Evolutionary conservation across 768 basidiomycete species (phyloP).

Genomic region (Amanita pseudoporphyria): DNA sequence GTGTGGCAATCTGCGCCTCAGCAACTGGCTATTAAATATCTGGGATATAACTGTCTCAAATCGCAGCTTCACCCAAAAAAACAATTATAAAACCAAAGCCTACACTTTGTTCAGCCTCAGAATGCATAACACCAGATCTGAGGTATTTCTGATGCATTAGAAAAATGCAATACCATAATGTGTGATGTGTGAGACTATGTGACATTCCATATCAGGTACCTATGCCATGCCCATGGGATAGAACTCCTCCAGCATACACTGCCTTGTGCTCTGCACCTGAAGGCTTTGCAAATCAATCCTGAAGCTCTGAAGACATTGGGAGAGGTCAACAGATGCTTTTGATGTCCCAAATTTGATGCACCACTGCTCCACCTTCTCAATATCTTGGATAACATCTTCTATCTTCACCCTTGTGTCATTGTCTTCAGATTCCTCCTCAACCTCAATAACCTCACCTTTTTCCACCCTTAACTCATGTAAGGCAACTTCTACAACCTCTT

Average conservation of each 20-base stretch:
- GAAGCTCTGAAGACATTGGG: not conserved
- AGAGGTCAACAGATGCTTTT: not conserved
- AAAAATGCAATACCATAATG: not conserved
- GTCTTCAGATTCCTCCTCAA: slow-evolving; percentile 1
- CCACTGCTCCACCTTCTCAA: not conserved
- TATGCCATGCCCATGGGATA: not conserved
- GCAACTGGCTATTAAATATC: too few species aligned
- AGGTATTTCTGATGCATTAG: too few species aligned
- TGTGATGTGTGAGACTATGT: not conserved
- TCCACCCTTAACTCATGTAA: not conserved
- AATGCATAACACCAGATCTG: too few species aligned
- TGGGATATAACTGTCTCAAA: too few species aligned
- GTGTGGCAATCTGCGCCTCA: too few species aligned
- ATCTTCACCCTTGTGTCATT: not conserved
- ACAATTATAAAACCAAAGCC: too few species aligned
- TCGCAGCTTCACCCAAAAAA: too few species aligned
- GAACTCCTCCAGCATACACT: not conserved
- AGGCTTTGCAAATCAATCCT: slow-evolving; percentile 1
- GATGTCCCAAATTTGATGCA: not conserved
- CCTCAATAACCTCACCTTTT: not conserved
- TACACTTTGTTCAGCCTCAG: too few species aligned
- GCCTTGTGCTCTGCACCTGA: not conserved
- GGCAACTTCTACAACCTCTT: slow-evolving; percentile 3
- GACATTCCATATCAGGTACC: not conserved
- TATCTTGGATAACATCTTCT: not conserved